Conservation (phyloP, 495 filamentous ascomycete genomes). For the Xylaria venustula region DNA sequence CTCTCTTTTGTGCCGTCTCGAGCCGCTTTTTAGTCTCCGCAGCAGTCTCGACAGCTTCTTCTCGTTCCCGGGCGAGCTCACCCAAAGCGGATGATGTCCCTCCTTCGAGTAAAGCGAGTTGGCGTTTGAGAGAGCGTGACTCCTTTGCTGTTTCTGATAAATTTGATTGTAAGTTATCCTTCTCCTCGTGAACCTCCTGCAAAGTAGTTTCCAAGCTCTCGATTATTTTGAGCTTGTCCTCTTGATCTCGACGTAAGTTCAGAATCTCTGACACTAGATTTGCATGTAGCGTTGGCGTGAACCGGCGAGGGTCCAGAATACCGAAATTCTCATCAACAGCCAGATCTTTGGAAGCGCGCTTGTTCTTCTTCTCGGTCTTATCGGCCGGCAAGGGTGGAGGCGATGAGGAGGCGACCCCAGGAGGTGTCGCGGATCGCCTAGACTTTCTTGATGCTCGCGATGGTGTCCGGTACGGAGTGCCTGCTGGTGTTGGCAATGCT, state of each 20-base stretch:
- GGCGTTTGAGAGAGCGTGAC: constrained; percentile 74
- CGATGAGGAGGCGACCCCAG: constrained; percentile 56
- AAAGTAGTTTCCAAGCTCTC: constrained; percentile 77
- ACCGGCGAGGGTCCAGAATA: constrained; percentile 81
- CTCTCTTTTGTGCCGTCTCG: constrained; percentile 73
- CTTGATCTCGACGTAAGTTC: constrained; percentile 79
- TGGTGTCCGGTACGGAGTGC: constrained; percentile 64
- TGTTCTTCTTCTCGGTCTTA: constrained; percentile 44
- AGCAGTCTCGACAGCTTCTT: constrained; percentile 74
- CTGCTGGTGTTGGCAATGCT: constrained; percentile 63
- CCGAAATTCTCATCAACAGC: constrained; percentile 70
- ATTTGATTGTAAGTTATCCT: constrained; percentile 62
- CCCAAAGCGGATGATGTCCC: constrained; percentile 80
- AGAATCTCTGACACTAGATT: constrained; percentile 94
- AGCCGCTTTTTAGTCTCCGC: constrained; percentile 75
- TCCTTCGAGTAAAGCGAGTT: constrained; percentile 81
- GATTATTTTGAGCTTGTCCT: constrained; percentile 80
- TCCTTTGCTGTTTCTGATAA: constrained; percentile 67
- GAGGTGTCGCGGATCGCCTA: constrained; percentile 58
- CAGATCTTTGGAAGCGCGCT: constrained; percentile 50
- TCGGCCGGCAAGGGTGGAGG: constrained; percentile 58
- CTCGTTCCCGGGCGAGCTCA: constrained; percentile 80
- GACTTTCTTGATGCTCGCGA: constrained; percentile 53
- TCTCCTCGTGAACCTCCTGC: constrained; percentile 67
- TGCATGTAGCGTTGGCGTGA: constrained; percentile 93